phyloP scores from a whole-genome alignment of 2,329 filamentous ascomycete genomes.

The Cadophora malorum region DNA sequence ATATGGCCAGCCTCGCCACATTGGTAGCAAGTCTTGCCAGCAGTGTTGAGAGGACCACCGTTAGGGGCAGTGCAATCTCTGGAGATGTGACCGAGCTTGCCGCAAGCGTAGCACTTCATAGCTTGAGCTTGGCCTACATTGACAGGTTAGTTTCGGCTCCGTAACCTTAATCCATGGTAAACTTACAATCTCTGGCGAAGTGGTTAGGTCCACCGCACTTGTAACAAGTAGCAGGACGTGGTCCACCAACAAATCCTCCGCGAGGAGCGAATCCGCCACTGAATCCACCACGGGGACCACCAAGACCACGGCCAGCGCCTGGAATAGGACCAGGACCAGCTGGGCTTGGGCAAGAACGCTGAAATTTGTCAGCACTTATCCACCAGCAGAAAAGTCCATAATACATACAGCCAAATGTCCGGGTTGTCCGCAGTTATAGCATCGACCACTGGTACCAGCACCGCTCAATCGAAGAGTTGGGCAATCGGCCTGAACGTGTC shows the following conservation, averaged over 20 bases:
- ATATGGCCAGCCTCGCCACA: constrained; percentile 97
- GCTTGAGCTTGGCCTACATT: constrained; percentile 72
- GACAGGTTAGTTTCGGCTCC: constrained; percentile 10
- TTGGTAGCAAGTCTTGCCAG: constrained; percentile 98
- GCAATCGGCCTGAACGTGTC: constrained; percentile 98
- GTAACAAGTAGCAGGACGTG: constrained; percentile 74
- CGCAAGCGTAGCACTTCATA: constrained; percentile 82
- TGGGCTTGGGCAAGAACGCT: constrained; percentile 85
- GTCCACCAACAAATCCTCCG: constrained; percentile 75
- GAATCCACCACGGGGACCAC: constrained; percentile 75
- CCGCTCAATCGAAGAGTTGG: constrained; percentile 92
- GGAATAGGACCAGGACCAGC: constrained; percentile 55
- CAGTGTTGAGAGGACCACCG: constrained; percentile 92
- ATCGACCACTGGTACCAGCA: constrained; percentile 81
- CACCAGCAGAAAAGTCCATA: constrained; percentile 12
- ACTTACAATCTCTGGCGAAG: constrained; percentile 86
- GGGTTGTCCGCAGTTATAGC: constrained; percentile 94
- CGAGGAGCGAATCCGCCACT: constrained; percentile 67
- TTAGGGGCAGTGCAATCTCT: constrained; percentile 96
- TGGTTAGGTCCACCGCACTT: constrained; percentile 91
- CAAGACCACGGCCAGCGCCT: constrained; percentile 68
- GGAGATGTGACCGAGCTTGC: constrained; percentile 63
- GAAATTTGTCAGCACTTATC: constrained; percentile 34
- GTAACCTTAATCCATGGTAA: not conserved
- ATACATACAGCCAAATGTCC: constrained; percentile 85